Conservation (phyloP, 441 rosid species). For the Rhodomyrtus psidioides region DNA sequence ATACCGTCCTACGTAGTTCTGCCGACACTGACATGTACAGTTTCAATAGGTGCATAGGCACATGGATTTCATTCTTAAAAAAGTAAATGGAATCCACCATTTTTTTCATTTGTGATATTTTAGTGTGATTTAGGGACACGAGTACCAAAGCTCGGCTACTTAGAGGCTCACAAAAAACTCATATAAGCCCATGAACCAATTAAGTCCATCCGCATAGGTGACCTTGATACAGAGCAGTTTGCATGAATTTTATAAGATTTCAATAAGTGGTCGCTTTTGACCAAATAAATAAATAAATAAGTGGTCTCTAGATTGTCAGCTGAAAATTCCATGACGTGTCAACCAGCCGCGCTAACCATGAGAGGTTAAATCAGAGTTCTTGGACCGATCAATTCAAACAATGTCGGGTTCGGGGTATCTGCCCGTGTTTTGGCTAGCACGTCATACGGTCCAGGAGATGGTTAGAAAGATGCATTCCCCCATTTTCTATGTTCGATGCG, state of each 20-base stretch:
- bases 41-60: too few species aligned
- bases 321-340: background rate
- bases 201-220: rapidly evolving
- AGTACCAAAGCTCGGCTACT: too few species aligned
- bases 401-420: background rate
- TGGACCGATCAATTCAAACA: background rate
- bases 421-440: background rate
- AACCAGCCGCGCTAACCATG: background rate
- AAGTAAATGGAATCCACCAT: too few species aligned
- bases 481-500: background rate
- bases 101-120: too few species aligned
- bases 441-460: rapidly evolving
- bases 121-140: too few species aligned
- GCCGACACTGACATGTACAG: too few species aligned
- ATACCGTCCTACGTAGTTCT: too few species aligned
- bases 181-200: background rate
- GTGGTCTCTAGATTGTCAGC: background rate
- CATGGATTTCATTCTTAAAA: too few species aligned
- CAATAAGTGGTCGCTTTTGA: too few species aligned
- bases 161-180: too few species aligned
- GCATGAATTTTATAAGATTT: background rate
- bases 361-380: background rate
- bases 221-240: background rate
- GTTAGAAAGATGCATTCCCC: background rate
- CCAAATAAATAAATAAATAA: too few species aligned